Percentiles rank a stretch among this genome's conserved stretches.
phyloP scores from a whole-genome alignment of 2,329 filamentous ascomycete species.

The Fragosphaeria purpurea region DNA sequence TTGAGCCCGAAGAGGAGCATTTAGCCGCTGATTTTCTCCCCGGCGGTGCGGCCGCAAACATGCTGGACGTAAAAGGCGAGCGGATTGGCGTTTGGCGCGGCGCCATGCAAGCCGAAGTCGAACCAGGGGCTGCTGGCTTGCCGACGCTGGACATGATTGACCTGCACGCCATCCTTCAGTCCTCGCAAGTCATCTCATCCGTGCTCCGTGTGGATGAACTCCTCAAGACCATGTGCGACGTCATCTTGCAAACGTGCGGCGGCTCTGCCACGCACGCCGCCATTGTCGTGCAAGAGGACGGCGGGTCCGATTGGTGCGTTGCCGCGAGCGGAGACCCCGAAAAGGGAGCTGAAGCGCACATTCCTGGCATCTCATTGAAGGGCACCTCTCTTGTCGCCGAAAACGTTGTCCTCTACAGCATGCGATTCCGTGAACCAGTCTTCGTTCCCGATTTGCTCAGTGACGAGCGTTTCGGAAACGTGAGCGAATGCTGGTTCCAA shows the following conservation, averaged over 20 bases:
- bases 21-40: conserved; percentile 32
- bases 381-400: conserved; percentile 61
- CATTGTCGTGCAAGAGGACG: conserved; percentile 62
- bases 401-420: conserved; percentile 67
- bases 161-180: conserved; percentile 66
- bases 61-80: conserved; percentile 43
- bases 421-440: conserved; percentile 65
- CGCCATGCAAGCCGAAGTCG: conserved; percentile 45
- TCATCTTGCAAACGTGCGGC: conserved; percentile 69
- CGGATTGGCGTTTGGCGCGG: conserved; percentile 55
- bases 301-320: conserved; percentile 55
- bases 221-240: conserved; percentile 70
- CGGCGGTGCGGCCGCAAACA: conserved; percentile 23
- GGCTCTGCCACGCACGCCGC: conserved; percentile 60
- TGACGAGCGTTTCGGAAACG: conserved; percentile 70
- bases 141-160: conserved; percentile 77
- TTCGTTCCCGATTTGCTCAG: conserved; percentile 64
- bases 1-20: conserved; percentile 33
- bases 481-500: conserved; percentile 57
- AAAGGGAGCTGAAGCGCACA: conserved; percentile 54
- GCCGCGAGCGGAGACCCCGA: conserved; percentile 66
- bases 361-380: conserved; percentile 53
- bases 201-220: conserved; percentile 66
- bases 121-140: conserved; percentile 42
- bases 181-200: conserved; percentile 70